Evolutionary conservation across 192 early-diverging fungal genomes (phyloP).

Genomic region (Spizellomyces punctatus): DNA sequence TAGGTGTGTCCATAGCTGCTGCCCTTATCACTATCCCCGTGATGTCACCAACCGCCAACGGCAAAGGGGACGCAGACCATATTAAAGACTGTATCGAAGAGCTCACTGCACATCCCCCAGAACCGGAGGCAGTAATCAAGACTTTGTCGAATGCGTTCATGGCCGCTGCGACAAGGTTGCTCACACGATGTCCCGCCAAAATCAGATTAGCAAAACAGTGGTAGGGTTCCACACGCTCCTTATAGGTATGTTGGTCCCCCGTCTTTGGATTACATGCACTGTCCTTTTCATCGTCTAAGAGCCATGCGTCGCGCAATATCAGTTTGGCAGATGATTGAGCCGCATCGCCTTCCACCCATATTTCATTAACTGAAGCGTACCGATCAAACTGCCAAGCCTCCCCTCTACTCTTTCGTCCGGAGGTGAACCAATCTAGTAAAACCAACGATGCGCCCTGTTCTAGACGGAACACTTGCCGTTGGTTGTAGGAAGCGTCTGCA

Average conservation of each 20-base stretch:
- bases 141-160: conserved; percentile 10
- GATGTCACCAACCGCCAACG: conserved; percentile 1
- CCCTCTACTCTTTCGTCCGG: conserved; percentile 70
- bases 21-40: conserved; percentile 28
- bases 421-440: conserved; percentile 84
- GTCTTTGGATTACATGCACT: conserved; percentile 18
- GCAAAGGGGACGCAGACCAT: conserved; percentile 20
- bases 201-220: conserved; percentile 67
- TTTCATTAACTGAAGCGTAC: conserved; percentile 55
- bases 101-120: neutral
- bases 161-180: neutral
- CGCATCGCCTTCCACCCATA: conserved; percentile 6
- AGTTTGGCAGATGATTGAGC: conserved; percentile 20
- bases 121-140: conserved; percentile 17
- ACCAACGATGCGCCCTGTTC: conserved; percentile 57
- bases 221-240: conserved; percentile 54
- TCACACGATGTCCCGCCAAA: conserved; percentile 50
- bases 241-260: conserved; percentile 33
- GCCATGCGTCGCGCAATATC: conserved; percentile 47
- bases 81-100: conserved; percentile 2
- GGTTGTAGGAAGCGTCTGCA: conserved; percentile 60
- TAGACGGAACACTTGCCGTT: conserved; percentile 61
- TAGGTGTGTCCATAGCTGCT: conserved; percentile 21
- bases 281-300: conserved; percentile 52
- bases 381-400: conserved; percentile 73